Base-by-base conservation (phyloP, 202 grass and related monocot species). In the Setaria viridis region DNA sequence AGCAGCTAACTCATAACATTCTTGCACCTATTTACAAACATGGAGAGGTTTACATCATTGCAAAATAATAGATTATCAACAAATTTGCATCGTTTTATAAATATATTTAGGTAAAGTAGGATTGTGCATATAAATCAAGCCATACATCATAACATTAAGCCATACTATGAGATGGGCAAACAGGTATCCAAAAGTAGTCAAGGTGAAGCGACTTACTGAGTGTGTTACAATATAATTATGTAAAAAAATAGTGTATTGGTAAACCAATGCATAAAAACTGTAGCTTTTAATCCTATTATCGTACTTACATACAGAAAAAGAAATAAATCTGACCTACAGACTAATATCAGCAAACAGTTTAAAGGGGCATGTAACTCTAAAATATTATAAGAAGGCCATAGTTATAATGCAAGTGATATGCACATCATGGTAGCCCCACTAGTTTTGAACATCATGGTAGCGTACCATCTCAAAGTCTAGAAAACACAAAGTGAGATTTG, bases 1-100 rank as follows among this genome's bases (percentile, higher is more conserved):
- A 25, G 93, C 95, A 79, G 95, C 91, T 60, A 98, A 87, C 79
- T 98, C 95, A 37, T 98, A 98, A 65, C 89, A 95, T 85, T 98
- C 95, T 93, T 98, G 93, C 55, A 98, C 95, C 95, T 98, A 56
- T 66, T 88, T 83, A 71, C 21, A 29, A 76, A 49, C n/a, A 85
- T 57, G 50, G 74, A 34, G 56, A 84, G 15, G 7, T 63, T 80
- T 64, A 53, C 21, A 25, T 39, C 42, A 86, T 51, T 75, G 0
- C 0, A 5, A 19, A 43, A 53, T 33, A 57, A 39, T 3, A 56
- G 43, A 77, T 32, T 1, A 41, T 41, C 39, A 41, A 41, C 39
- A 41, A 41, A 25, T 25, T 25, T 5, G 6, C 39, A 41, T 5
- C 39, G 6, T 41, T 41, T 41, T 41, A 5, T 41, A 41, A 41